Evolutionary conservation across 495 filamentous ascomycete genomes (phyloP), one percentile per base, ranked within the genome.

Genomic region (Neurospora cerealis): DNA sequence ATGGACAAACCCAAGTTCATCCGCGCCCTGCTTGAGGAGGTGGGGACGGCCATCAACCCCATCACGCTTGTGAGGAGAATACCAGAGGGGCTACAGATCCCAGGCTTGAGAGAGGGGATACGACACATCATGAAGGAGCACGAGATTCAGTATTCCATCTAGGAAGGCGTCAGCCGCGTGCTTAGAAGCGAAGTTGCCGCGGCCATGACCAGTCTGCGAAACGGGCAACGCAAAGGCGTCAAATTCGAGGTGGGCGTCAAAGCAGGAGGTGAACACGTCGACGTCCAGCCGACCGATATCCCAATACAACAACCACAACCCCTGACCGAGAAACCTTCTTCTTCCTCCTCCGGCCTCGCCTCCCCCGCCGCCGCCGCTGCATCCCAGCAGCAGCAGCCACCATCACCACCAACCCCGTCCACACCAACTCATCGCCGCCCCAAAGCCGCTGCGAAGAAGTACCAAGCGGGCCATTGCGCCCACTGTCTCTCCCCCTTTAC

Each of bases 1-100:
- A 98, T 99, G 96, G 93, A 97, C 81, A 97, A 97, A 76, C 96
- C 96, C 0, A 88, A 88, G 17, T 99, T 99, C 83, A 97, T 99
- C 73, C 90, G 93, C 21, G 96, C 93, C 3, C 84, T 99, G 9
- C 88, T 99, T 3, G 93, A 97, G 75, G 93, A 98, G 81, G 95
- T 96, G 6, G 96, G 96, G 13, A 97, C 94, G 5, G 88, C 93
- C 5, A 95, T 98, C 70, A 90, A 97, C 76, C 95, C 95, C 0
- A 92, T 97, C 74, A 92, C 91, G 11, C 88, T 99, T 9, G 94
- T 99, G 9, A 87, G 93, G 15, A 90, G 94, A 0, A 98, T 99
- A 69, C 96, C 96, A 0, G 92, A 93, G 78, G 94, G 96, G 0
- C 83, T 98, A 2, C 92, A 96, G 78, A 95, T 99, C 36, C 92